These are phyloP conservation scores for Phytophthora vignae DNA, from an alignment of 352 stramenopile genomes.

Conservation along the genomic window DNA sequence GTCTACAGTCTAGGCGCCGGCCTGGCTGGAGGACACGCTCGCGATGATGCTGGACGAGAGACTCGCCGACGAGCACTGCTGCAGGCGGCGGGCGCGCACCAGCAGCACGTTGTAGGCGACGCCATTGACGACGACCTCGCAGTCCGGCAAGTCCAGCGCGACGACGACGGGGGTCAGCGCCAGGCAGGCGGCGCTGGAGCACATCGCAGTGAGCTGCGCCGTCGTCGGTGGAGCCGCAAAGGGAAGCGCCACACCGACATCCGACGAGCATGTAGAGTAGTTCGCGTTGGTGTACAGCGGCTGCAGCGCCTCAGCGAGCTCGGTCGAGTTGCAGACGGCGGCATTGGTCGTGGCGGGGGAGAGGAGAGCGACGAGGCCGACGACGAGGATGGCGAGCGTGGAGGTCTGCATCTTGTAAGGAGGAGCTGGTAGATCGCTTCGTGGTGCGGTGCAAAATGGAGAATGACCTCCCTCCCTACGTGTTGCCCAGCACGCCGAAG, in stretches of 20 bases:
- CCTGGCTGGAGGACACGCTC: constrained; percentile 7
- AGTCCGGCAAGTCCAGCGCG: constrained; percentile 21
- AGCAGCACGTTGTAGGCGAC: constrained; percentile 27
- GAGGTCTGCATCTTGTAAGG: constrained; percentile 33
- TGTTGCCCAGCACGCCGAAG: neutral
- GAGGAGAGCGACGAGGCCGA: constrained; percentile 32
- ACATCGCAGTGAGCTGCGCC: constrained; percentile 23
- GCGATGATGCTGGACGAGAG: constrained; percentile 18
- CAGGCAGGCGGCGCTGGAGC: constrained; percentile 22
- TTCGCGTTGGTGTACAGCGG: constrained; percentile 14
- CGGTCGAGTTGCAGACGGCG: constrained; percentile 29
- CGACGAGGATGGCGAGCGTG: constrained; percentile 16
- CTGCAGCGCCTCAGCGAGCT: constrained; percentile 12
- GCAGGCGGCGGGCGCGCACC: constrained; percentile 16
- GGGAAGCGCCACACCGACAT: constrained; percentile 18
- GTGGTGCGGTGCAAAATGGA: constrained; percentile 3
- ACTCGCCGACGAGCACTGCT: constrained; percentile 18
- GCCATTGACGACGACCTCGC: constrained; percentile 23
- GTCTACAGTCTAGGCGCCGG: neutral
- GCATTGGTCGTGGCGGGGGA: constrained; percentile 6
- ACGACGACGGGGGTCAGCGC: constrained; percentile 12
- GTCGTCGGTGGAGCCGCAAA: constrained; percentile 17
- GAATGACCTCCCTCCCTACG: neutral
- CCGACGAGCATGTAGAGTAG: constrained; percentile 6
- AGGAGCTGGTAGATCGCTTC: neutral